Conservation (phyloP, 2,329 filamentous ascomycete genomes). For the Endothia cerciana region DNA sequence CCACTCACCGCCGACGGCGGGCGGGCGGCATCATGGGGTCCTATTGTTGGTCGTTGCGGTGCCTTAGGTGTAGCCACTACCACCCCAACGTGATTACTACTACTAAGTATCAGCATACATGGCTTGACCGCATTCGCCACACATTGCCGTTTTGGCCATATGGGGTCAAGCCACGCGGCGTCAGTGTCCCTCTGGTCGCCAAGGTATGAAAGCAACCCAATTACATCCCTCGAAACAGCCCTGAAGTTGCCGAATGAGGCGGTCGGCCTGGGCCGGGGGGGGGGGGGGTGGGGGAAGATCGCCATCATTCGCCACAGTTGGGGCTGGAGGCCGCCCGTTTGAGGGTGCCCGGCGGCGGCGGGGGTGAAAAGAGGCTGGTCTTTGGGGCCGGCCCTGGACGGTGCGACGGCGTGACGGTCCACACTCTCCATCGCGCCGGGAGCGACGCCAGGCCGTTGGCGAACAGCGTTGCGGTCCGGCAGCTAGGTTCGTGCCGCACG, state of each 20-base stretch:
- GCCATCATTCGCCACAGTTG: slow-evolving; percentile 23
- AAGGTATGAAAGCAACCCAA: slow-evolving; percentile 8
- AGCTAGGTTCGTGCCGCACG: too few species aligned
- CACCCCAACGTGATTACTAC: too few species aligned
- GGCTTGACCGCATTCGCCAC: not conserved
- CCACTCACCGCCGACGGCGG: not conserved
- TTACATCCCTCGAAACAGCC: not conserved
- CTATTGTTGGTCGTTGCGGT: not conserved
- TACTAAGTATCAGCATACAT: too few species aligned
- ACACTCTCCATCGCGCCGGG: too few species aligned
- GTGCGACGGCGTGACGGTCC: too few species aligned
- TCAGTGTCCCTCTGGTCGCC: not conserved
- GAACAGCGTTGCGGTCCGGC: too few species aligned
- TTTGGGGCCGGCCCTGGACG: too few species aligned
- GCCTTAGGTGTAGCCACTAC: too few species aligned
- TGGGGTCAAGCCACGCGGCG: not conserved
- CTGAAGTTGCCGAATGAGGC: slow-evolving; percentile 14
- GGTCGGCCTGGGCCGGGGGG: not conserved
- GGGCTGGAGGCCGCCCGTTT: slow-evolving; percentile 26
- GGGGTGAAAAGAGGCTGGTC: too few species aligned
- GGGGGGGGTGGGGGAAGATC: not conserved
- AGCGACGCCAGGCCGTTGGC: too few species aligned
- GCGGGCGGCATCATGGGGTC: not conserved
- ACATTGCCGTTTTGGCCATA: slow-evolving; percentile 5
- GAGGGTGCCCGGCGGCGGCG: not conserved